phyloP scores from a whole-genome alignment of 768 basidiomycete species.

The Phylloporus scabripes region DNA sequence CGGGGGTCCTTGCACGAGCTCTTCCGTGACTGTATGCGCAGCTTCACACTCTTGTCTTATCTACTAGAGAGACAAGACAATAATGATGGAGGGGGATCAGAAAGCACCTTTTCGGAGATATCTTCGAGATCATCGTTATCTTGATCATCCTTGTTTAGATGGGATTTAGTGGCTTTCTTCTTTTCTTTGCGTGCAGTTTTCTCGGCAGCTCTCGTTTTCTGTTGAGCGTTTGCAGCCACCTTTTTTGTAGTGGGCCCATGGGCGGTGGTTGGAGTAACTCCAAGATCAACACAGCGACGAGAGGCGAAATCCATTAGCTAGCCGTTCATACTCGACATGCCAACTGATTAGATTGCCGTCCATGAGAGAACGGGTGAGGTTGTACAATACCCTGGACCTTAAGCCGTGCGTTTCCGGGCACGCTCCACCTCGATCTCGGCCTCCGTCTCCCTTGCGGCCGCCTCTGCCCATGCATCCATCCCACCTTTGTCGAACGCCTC shows the following conservation, averaged over 20 bases:
- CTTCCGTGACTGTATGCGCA: conserved; percentile 78
- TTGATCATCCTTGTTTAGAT: conserved; percentile 47
- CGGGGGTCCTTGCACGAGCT: conserved; percentile 77
- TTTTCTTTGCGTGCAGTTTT: conserved; percentile 67
- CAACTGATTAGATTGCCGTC: not conserved
- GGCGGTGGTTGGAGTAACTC: conserved; percentile 6
- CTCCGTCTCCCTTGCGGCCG: conserved; percentile 52
- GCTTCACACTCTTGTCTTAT: conserved; percentile 81
- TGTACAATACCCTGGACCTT: not conserved
- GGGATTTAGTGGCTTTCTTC: conserved; percentile 47
- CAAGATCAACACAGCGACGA: not conserved
- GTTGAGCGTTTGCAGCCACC: conserved; percentile 48
- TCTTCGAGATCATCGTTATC: conserved; percentile 78
- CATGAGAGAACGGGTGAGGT: not conserved
- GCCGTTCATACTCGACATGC: not conserved
- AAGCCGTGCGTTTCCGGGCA: conserved; percentile 14
- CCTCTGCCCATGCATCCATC: conserved; percentile 48
- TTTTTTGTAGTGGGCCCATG: conserved; percentile 34
- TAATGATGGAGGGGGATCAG: not conserved
- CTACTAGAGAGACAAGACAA: conserved; percentile 39
- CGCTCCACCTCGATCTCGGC: conserved; percentile 50
- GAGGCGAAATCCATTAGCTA: not conserved
- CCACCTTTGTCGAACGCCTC: conserved; percentile 58
- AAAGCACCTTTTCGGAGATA: conserved; percentile 69
- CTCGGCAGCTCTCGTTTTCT: conserved; percentile 61